Evolutionary conservation across 768 basidiomycete genomes (phyloP).

Genomic region (Exidia glandulosa): DNA sequence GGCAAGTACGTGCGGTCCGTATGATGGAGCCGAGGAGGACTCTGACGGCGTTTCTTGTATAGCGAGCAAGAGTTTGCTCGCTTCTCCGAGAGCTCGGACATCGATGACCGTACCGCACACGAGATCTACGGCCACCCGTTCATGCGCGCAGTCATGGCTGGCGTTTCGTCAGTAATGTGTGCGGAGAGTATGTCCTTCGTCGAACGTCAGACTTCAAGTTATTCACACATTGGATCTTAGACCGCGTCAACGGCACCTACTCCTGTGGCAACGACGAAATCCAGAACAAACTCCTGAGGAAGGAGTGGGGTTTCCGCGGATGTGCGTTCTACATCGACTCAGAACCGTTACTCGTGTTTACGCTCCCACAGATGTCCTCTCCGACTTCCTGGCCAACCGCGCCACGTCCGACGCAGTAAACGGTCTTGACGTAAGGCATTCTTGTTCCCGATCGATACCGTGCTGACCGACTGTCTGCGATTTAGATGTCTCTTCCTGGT

Average conservation of each 20-base stretch:
- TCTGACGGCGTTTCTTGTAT: not conserved
- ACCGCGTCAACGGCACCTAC: slow-evolving; percentile 20
- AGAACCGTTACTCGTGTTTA: not conserved
- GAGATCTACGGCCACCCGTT: slow-evolving; percentile 13
- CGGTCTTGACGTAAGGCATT: slow-evolving; percentile 10
- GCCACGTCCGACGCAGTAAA: slow-evolving; percentile 5
- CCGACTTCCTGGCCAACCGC: slow-evolving; percentile 20
- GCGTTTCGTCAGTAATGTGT: slow-evolving; percentile 10
- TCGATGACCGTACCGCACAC: slow-evolving; percentile 15
- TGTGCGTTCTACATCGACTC: not conserved
- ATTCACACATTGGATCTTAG: not conserved
- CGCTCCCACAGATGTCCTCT: slow-evolving; percentile 11
- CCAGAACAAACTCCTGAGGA: slow-evolving; percentile 23
- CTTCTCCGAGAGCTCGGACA: slow-evolving; percentile 4
- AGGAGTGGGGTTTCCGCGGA: slow-evolving; percentile 25
- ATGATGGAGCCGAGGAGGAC: not conserved
- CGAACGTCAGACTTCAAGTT: not conserved
- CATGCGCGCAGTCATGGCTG: slow-evolving; percentile 8
- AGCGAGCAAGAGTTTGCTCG: slow-evolving; percentile 11
- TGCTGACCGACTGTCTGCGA: not conserved
- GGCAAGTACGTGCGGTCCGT: slow-evolving; percentile 3
- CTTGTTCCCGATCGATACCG: not conserved
- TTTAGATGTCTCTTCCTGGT: slow-evolving; percentile 24
- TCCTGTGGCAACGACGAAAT: slow-evolving; percentile 22
- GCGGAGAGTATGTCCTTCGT: not conserved